phyloP scores from a whole-genome alignment of 2,329 filamentous ascomycete genomes.

The Colletotrichum nymphaeae region DNA sequence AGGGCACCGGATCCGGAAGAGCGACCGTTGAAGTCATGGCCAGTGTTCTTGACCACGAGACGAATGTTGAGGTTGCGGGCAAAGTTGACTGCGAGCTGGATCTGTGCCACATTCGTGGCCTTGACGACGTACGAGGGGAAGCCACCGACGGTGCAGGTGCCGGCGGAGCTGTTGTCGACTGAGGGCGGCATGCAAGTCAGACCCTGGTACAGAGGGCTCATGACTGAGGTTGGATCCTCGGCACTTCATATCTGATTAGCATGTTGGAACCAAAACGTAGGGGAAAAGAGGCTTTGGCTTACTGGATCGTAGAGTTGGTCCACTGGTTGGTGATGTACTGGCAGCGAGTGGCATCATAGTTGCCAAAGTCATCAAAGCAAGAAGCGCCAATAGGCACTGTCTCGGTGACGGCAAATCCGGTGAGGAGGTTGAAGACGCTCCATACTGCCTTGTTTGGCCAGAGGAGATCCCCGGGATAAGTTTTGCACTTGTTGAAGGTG shows the following conservation, averaged over 20 bases:
- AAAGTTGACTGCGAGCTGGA: conserved; percentile 59
- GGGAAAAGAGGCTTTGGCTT: background rate
- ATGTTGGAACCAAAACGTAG: too few relatives aligned
- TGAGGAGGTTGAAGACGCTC: conserved; percentile 47
- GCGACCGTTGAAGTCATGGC: conserved; percentile 46
- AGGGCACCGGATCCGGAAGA: conserved; percentile 49
- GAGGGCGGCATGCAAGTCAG: conserved; percentile 47
- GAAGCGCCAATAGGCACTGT: conserved; percentile 46
- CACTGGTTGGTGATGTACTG: conserved; percentile 41
- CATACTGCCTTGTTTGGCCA: conserved; percentile 43
- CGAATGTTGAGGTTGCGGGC: conserved; percentile 59
- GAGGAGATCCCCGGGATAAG: conserved; percentile 42
- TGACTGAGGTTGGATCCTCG: conserved; percentile 52
- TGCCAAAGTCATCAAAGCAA: conserved; percentile 42
- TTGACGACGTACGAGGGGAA: conserved; percentile 56
- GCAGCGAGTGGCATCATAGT: conserved; percentile 43
- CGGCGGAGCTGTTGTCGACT: conserved; percentile 37
- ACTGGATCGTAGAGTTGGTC: conserved; percentile 41
- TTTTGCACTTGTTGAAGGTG: conserved; percentile 47
- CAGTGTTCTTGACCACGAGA: conserved; percentile 59
- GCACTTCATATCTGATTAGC: conserved; percentile 38
- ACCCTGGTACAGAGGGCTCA: conserved; percentile 53
- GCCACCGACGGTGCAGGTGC: conserved; percentile 51
- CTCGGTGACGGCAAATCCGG: conserved; percentile 45
- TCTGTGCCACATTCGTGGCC: conserved; percentile 53